A percentile compares a stretch with the other conserved stretches of the same genome.
Evolutionary conservation across 73 alveolate genomes (phyloP).

Genomic region (Paramecium biaurelia): DNA sequence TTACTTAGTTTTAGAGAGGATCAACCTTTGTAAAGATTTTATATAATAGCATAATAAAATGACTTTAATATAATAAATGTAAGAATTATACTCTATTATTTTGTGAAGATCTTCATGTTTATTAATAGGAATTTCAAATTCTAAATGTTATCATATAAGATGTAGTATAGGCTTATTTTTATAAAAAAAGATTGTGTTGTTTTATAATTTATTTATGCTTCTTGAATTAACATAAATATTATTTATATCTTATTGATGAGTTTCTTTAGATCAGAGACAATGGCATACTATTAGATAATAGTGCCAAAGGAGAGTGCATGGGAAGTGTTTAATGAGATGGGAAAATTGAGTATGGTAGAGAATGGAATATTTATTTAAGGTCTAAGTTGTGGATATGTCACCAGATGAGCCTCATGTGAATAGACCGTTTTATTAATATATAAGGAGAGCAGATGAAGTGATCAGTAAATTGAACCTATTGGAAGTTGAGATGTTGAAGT

Average conservation of each 20-base stretch:
- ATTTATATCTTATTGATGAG: conserved; percentile 68
- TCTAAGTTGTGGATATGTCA: conserved; percentile 87
- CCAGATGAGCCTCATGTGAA: conserved; percentile 73
- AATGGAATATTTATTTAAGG: conserved; percentile 57
- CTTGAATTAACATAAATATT: neutral
- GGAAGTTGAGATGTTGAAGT: conserved; percentile 65
- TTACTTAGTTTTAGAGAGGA: neutral
- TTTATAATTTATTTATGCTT: neutral
- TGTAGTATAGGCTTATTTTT: neutral
- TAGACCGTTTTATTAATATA: conserved; percentile 68
- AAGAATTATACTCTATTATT: neutral
- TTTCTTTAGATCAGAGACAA: conserved; percentile 89
- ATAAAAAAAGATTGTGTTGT: neutral
- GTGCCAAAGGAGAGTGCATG: conserved; percentile 91
- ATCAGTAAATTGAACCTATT: conserved; percentile 60
- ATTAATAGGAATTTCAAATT: neutral
- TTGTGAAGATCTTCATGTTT: neutral
- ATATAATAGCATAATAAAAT: neutral
- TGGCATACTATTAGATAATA: conserved; percentile 89
- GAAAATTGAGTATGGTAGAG: conserved; percentile 66
- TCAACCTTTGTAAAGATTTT: neutral
- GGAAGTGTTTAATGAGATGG: conserved; percentile 90
- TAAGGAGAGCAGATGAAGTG: conserved; percentile 83
- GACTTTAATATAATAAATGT: neutral
- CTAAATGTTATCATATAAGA: neutral